Base-by-base conservation (phyloP, 2,329 filamentous ascomycete genomes). In the Aspergillus bombycis region DNA sequence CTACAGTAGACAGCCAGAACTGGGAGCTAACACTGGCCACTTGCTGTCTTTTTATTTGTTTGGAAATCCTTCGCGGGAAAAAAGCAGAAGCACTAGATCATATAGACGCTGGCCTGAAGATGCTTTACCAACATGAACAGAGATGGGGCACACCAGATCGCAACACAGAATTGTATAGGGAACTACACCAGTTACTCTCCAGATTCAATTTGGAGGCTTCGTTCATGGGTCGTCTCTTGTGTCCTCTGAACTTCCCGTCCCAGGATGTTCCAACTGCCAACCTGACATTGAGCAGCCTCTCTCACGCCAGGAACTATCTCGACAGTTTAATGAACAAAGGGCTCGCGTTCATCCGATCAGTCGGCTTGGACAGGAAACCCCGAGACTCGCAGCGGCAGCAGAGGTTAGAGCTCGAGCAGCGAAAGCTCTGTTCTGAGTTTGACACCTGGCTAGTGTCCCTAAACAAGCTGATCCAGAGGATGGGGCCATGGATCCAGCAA, bases 31-130 rank as follows among this genome's bases (percentile, higher is more conserved):
- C 63, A 6, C 60, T 71, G 10, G 58, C 67, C 3, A 60, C 62
- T 2, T 70, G 69, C n/a, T 61, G 65, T 3, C 45, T 71, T 5
- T 71, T 71, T 50, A 45, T 68, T 4, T 64, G 64, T 38, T 34
- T 71, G 1, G 69, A 71, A 34, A 67, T 68, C 36, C 63, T 71
- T 4, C 58, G 55, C 23, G 62, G 58, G 2, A 68, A 70, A n/a
- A 61, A 61, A 10, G 12, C 45, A 11, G 62, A 62, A 23, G 68
- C 67, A 5, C 45, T 71, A 32, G 62, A 70, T 46, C 69, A 71
- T 28, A 58, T 68, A 5, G 55, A 67, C 9, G 62, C 61, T 1
- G 68, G 69, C 2, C 46, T 71, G n/a, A 62, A 62, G 23, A 70
- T 71, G 32, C 60, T 71, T 19, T 38, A 53, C 7, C 30, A 56